Base-by-base conservation (phyloP, 345 rosid genomes). In the Linum trigynum region DNA sequence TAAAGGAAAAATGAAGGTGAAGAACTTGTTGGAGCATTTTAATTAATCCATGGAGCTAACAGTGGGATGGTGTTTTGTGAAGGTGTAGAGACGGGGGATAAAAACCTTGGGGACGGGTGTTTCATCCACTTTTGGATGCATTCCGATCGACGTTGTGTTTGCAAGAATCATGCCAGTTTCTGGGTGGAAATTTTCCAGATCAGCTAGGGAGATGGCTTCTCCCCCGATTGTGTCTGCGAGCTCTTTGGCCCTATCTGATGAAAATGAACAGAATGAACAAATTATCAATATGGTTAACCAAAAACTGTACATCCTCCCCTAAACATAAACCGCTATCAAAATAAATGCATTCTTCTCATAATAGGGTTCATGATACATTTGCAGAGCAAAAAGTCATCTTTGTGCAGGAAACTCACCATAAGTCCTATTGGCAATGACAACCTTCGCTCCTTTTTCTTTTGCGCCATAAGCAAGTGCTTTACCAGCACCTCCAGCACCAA, bases 391-490 rank as follows among this genome's bases (percentile, higher is more conserved):
- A 23, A 8, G 15, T 50, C 55, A 67, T 45, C 40, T 42, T 5
- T 48, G 64, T 57, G 62, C 57, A 53, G 66, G 70, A 55, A 55
- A 59, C 57, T 80, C 71, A 85, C 98, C 88, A 60, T 69, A 90
- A 48, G 97, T 88, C 39, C 99, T 88, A 77, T 94, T 94, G 53
- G 97, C 92, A 75, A 90, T 88, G 55, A 84, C 85, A 57, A 90
- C 85, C 70, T 82, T 85, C 0, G 95, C 97, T 17, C 97, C 97
- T 63, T 94, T 94, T 61, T 80, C 86, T 72, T 86, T 90, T 70
- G 99, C 99, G 70, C 97, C 97, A 69, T 80, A 94, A 71, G 90
- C 97, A 72, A 94, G 92, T 39, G 97, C 96, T 85, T 86, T 90
- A 65, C 97, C 95, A 66, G 97, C 92, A 71, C 97, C 96, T 57